Evolutionary conservation across 1,284 basidiomycete genomes (phyloP).

Genomic region (Leccinum huronense): DNA sequence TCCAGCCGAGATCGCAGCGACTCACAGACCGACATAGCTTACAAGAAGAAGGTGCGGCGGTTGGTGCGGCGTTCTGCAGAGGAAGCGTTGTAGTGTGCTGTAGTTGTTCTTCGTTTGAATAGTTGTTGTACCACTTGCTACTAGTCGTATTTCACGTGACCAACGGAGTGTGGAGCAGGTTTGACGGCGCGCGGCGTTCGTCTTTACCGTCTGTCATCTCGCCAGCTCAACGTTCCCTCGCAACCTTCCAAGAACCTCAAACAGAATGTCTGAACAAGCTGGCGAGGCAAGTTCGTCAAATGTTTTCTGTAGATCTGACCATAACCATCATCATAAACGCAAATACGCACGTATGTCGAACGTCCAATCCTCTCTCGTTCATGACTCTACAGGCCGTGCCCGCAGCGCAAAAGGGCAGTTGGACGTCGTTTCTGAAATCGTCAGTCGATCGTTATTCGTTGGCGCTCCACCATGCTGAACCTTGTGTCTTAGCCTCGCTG

Average conservation of each 20-base stretch:
- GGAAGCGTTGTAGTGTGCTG: conserved; percentile 56
- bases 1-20: not conserved
- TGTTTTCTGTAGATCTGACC: conserved; percentile 32
- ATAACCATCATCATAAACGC: conserved; percentile 31
- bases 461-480: conserved; percentile 14
- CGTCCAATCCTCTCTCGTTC: conserved; percentile 23
- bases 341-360: conserved; percentile 37
- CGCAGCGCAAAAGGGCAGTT: conserved; percentile 67
- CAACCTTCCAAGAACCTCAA: conserved; percentile 5
- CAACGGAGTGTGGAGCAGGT: not conserved
- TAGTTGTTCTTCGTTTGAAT: conserved; percentile 23
- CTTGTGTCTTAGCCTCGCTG: conserved; percentile 57
- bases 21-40: conserved; percentile 45
- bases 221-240: conserved; percentile 17
- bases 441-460: conserved; percentile 38
- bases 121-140: conserved; percentile 10
- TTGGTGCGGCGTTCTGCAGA: conserved; percentile 84
- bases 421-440: conserved; percentile 83
- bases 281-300: conserved; percentile 41
- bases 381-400: conserved; percentile 62
- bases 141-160: conserved; percentile 26
- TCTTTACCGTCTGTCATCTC: conserved; percentile 13
- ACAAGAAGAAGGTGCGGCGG: conserved; percentile 92
- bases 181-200: not conserved
- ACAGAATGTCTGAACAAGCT: conserved; percentile 41